A percentile compares a stretch with the other conserved stretches of the same genome.
Conservation (phyloP, 2,329 filamentous ascomycete genomes). For the Akanthomyces muscarius region DNA sequence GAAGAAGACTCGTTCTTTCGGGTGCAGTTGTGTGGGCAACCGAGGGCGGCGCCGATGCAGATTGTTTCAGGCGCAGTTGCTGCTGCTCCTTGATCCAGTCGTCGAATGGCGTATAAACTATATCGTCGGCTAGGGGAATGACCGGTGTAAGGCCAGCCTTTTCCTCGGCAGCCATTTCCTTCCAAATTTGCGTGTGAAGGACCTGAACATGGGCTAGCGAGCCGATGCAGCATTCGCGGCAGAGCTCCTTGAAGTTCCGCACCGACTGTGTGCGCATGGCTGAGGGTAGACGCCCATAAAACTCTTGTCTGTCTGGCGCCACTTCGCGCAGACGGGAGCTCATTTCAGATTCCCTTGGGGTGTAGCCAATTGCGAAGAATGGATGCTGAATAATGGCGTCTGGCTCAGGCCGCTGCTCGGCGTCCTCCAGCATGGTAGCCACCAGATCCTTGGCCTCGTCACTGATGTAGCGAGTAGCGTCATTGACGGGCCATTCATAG, state of each 20-base stretch:
- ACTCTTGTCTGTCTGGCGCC: conserved; percentile 54
- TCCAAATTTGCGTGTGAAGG: conserved; percentile 55
- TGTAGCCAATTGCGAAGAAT: conserved; percentile 74
- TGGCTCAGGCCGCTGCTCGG: conserved; percentile 69
- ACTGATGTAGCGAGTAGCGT: conserved; percentile 66
- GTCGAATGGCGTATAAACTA: conserved; percentile 63
- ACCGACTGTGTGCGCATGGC: conserved; percentile 44
- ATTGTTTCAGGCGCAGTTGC: conserved; percentile 31
- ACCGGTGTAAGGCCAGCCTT: conserved; percentile 60
- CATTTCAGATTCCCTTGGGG: conserved; percentile 60
- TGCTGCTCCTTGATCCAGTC: conserved; percentile 55
- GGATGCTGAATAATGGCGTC: conserved; percentile 75
- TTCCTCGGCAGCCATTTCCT: conserved; percentile 65
- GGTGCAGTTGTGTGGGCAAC: conserved; percentile 22
- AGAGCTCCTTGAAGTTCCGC: conserved; percentile 54
- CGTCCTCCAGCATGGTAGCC: conserved; percentile 69
- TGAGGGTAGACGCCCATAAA: conserved; percentile 48
- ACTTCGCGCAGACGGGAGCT: conserved; percentile 53
- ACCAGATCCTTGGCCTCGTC: conserved; percentile 75
- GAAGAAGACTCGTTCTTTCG: conserved; percentile 41
- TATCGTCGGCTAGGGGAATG: conserved; percentile 57
- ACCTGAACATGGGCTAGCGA: conserved; percentile 47
- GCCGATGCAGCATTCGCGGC: conserved; percentile 55
- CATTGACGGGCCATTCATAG: conserved; percentile 74
- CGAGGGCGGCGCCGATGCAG: conserved; percentile 27